Percentiles rank a stretch among this genome's conserved stretches.
Evolutionary conservation across 371 early-diverging fungal species (phyloP).

Genomic region (Mortierella sp.): DNA sequence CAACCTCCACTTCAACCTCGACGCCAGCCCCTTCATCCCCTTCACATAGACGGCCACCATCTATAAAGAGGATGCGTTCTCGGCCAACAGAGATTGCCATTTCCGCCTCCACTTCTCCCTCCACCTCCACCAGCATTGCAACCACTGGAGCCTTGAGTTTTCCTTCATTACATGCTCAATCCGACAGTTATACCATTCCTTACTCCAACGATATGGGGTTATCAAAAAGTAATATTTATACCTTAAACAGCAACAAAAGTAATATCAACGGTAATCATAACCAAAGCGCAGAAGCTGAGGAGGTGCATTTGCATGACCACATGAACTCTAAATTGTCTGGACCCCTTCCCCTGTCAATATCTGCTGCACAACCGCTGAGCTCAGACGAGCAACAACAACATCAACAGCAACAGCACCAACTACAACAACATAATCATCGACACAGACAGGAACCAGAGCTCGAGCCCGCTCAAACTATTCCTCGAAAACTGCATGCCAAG

Average conservation of each 20-base stretch:
- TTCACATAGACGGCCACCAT: conserved; percentile 18
- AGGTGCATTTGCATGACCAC: conserved; percentile 19
- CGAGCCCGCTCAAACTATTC: not conserved
- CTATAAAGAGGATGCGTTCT: conserved; percentile 48
- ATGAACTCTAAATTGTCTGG: conserved; percentile 9
- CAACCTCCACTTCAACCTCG: not conserved
- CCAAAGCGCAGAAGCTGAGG: conserved; percentile 4
- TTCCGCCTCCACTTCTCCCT: not conserved
- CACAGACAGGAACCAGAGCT: not conserved
- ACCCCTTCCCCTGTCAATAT: conserved; percentile 15
- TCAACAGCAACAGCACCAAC: too few species aligned
- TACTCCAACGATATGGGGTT: not conserved
- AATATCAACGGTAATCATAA: conserved; percentile 19
- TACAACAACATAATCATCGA: not conserved
- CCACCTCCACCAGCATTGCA: too few species aligned
- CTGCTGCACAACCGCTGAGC: conserved; percentile 6
- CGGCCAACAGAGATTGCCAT: conserved; percentile 39
- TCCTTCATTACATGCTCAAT: conserved; percentile 1
- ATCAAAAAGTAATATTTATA: conserved; percentile 11
- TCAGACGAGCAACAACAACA: not conserved
- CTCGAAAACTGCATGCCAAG: not conserved
- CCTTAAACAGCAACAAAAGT: conserved; percentile 12
- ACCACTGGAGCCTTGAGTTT: not conserved
- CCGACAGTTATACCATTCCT: conserved; percentile 1
- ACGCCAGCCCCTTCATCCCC: not conserved